Conservation (phyloP, 805 yeast species). For the Ogataea philodendri region DNA sequence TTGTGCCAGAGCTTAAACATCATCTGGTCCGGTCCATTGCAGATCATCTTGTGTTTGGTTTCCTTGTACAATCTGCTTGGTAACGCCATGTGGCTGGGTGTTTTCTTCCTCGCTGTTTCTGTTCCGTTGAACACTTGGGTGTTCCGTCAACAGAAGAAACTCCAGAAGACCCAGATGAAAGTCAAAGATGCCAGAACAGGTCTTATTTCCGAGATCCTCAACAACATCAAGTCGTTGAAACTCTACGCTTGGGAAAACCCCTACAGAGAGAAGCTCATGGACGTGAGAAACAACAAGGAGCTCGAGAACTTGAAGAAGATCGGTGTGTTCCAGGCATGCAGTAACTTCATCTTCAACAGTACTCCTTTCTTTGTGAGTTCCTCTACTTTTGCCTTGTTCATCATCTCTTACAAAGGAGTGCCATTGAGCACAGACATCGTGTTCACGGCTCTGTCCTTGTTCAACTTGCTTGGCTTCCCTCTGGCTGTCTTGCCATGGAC, state of each 20-base stretch:
- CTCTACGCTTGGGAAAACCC: conserved; percentile 96
- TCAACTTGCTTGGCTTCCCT: conserved; percentile 88
- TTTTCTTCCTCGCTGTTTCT: conserved; percentile 69
- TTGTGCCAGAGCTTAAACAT: conserved; percentile 74
- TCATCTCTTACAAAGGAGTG: conserved; percentile 45
- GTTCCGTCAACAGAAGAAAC: conserved; percentile 62
- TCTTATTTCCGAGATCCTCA: conserved; percentile 80
- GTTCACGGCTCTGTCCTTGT: conserved; percentile 84
- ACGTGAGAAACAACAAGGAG: conserved; percentile 87
- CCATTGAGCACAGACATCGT: conserved; percentile 89
- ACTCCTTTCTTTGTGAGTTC: conserved; percentile 90
- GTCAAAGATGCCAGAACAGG: conserved; percentile 91
- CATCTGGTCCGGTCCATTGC: conserved; percentile 93
- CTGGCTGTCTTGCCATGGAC: conserved; percentile 90
- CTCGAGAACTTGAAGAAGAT: conserved; percentile 70
- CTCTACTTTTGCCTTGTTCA: conserved; percentile 80
- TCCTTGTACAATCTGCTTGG: conserved; percentile 76
- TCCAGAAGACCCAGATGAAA: conserved; percentile 85
- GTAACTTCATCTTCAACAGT: conserved; percentile 74
- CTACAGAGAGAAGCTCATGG: conserved; percentile 65
- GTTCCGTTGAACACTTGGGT: conserved; percentile 75
- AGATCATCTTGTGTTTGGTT: conserved; percentile 69
- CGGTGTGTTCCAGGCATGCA: conserved; percentile 68
- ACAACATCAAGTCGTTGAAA: conserved; percentile 88
- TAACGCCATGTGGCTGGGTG: conserved; percentile 96